Conservation (phyloP, 768 basidiomycete species). For the Phylloporus sp. region DNA sequence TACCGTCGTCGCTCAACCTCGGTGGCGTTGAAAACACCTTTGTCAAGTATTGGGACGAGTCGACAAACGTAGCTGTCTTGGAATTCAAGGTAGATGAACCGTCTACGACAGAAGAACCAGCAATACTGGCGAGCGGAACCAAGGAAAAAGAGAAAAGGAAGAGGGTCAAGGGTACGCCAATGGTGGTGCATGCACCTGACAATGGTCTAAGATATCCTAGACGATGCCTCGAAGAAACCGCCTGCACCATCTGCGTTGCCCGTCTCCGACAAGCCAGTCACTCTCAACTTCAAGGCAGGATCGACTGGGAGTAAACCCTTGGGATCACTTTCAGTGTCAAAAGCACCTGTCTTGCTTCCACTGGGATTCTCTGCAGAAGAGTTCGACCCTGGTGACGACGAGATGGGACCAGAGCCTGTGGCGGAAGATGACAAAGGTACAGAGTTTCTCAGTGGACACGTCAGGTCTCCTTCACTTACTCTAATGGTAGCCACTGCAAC, state of each 20-base stretch:
- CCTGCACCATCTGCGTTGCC: conserved; percentile 65
- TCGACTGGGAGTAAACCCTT: conserved; percentile 16
- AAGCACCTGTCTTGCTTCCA: conserved; percentile 38
- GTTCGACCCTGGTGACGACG: conserved; percentile 37
- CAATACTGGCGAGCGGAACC: conserved; percentile 39
- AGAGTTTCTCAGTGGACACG: not conserved
- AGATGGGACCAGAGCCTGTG: conserved; percentile 40
- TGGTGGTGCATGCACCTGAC: not conserved
- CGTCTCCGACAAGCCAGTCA: conserved; percentile 77
- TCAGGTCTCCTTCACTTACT: conserved; percentile 9
- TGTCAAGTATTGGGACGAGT: conserved; percentile 93
- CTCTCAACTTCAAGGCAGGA: conserved; percentile 62
- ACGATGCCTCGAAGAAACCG: conserved; percentile 35
- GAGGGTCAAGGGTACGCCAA: conserved; percentile 47
- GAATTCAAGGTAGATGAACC: conserved; percentile 76
- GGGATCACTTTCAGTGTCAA: conserved; percentile 24
- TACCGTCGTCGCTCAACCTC: conserved; percentile 60
- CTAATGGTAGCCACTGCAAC: conserved; percentile 38
- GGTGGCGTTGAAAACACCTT: conserved; percentile 71
- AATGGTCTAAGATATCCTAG: conserved; percentile 17
- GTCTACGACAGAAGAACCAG: conserved; percentile 23
- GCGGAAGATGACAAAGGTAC: conserved; percentile 46
- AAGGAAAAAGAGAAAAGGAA: conserved; percentile 61
- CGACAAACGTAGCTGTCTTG: conserved; percentile 66
- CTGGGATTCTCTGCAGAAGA: conserved; percentile 73